phyloP scores from a whole-genome alignment of 768 basidiomycete species.

The Leccinum longicurvipes region DNA sequence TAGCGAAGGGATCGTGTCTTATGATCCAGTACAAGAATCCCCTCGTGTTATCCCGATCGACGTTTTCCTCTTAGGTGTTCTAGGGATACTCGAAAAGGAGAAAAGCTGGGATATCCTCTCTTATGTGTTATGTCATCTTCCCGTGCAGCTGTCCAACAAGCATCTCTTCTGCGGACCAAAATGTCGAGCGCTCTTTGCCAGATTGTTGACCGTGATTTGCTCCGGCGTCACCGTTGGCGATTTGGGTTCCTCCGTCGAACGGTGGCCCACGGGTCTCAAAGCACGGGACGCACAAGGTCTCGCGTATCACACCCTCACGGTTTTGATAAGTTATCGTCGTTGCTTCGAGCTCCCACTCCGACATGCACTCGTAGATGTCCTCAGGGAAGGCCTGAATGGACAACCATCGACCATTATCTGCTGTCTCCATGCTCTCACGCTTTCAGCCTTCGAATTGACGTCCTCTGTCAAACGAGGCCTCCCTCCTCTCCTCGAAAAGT shows the following conservation, averaged over 20 bases:
- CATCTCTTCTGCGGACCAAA: constrained; percentile 93
- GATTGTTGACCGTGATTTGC: constrained; percentile 66
- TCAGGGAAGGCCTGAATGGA: constrained; percentile 66
- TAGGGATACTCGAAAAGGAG: constrained; percentile 67
- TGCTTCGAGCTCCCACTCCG: constrained; percentile 69
- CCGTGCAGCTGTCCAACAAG: constrained; percentile 90
- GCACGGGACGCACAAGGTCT: constrained; percentile 82
- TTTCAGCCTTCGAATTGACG: constrained; percentile 85
- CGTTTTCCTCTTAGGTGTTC: constrained; percentile 60
- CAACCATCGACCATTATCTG: constrained; percentile 79
- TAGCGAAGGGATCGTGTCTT: constrained; percentile 66
- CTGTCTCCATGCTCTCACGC: constrained; percentile 84
- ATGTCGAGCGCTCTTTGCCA: constrained; percentile 58
- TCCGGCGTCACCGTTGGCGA: constrained; percentile 56
- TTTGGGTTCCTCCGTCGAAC: constrained; percentile 53
- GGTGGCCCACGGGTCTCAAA: constrained; percentile 61
- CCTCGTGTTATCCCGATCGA: constrained; percentile 67
- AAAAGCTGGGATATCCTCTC: constrained; percentile 91
- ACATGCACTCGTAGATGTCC: constrained; percentile 70
- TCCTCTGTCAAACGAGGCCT: constrained; percentile 77
- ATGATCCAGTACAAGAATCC: constrained; percentile 48
- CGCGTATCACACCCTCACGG: constrained; percentile 82
- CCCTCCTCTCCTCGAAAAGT: constrained; percentile 76
- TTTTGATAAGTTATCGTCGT: constrained; percentile 81
- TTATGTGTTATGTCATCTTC: constrained; percentile 88